Evolutionary conservation across 2,329 filamentous ascomycete genomes (phyloP).

Genomic region (Ophiostoma triangulosporum): DNA sequence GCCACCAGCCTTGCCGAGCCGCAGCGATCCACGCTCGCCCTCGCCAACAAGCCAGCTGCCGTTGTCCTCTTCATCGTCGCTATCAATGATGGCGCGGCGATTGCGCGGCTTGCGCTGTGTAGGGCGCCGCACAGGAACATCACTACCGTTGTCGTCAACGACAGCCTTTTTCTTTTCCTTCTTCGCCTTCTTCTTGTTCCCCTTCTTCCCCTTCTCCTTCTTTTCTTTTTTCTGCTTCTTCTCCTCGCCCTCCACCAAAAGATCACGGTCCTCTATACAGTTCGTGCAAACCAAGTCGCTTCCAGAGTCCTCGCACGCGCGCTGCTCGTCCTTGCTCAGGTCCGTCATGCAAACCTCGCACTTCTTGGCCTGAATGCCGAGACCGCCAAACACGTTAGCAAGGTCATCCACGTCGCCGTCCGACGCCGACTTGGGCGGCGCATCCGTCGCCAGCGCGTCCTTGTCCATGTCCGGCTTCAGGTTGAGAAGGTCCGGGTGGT

Average conservation of each 20-base stretch:
- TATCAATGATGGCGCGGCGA: slow-evolving; percentile 47
- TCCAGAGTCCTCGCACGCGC: slow-evolving; percentile 21
- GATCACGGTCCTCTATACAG: slow-evolving; percentile 62
- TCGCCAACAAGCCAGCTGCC: slow-evolving; percentile 71
- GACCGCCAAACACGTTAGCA: slow-evolving; percentile 71
- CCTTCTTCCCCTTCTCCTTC: slow-evolving; percentile 24
- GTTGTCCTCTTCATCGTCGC: slow-evolving; percentile 51
- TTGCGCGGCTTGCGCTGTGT: slow-evolving; percentile 28
- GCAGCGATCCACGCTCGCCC: slow-evolving; percentile 43
- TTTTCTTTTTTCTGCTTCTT: slow-evolving; percentile 25
- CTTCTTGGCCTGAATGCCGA: slow-evolving; percentile 63
- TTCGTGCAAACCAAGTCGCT: slow-evolving; percentile 50
- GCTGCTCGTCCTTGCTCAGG: slow-evolving; percentile 40
- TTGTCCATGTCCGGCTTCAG: slow-evolving; percentile 77
- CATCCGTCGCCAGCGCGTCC: slow-evolving; percentile 61
- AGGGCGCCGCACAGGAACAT: slow-evolving; percentile 12
- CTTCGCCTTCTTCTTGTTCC: slow-evolving; percentile 21
- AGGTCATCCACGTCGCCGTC: slow-evolving; percentile 65
- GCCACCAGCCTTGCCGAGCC: slow-evolving; percentile 67
- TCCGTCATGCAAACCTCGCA: slow-evolving; percentile 74
- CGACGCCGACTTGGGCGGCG: slow-evolving; percentile 31
- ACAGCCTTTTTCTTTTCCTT: slow-evolving; percentile 13
- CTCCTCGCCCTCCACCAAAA: slow-evolving; percentile 36
- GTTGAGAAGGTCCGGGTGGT: slow-evolving; percentile 80
- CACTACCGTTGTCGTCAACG: slow-evolving; percentile 20